Conservation (phyloP, 495 filamentous ascomycete genomes). For the Neurospora sp. region DNA sequence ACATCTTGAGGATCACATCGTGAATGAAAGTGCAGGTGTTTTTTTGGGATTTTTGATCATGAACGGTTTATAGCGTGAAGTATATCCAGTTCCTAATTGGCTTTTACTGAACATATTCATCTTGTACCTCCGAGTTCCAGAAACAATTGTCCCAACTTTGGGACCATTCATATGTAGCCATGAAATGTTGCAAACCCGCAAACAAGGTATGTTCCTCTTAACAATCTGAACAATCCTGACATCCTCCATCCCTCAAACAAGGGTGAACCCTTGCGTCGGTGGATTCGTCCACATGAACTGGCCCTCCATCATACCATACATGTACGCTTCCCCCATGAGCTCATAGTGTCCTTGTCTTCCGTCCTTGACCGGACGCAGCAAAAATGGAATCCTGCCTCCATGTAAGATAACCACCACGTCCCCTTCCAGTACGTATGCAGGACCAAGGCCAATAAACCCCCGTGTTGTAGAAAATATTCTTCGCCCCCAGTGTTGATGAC, state of each 20-base stretch:
- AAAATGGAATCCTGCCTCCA: not conserved
- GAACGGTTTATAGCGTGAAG: not conserved
- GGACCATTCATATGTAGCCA: not conserved
- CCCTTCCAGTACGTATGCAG: not conserved
- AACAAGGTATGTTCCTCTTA: not conserved
- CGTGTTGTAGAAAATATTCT: not conserved
- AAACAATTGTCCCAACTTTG: not conserved
- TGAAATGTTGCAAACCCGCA: not conserved
- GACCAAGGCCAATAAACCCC: not conserved
- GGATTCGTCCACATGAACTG: not conserved
- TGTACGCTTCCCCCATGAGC: not conserved
- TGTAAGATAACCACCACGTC: not conserved
- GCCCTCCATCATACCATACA: not conserved
- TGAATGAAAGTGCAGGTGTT: too few relatives aligned
- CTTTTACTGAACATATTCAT: not conserved
- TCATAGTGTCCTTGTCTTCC: not conserved
- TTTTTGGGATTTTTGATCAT: not conserved
- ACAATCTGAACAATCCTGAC: not conserved
- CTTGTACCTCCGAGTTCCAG: not conserved
- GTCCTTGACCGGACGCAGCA: not conserved
- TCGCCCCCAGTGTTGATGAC: too few relatives aligned
- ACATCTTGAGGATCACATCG: too few relatives aligned
- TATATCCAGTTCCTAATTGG: not conserved
- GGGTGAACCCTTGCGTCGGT: not conserved
- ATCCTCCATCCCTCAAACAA: not conserved